Base-by-base conservation (phyloP, 768 basidiomycete genomes). In the Dioszegia aurantiaca region DNA sequence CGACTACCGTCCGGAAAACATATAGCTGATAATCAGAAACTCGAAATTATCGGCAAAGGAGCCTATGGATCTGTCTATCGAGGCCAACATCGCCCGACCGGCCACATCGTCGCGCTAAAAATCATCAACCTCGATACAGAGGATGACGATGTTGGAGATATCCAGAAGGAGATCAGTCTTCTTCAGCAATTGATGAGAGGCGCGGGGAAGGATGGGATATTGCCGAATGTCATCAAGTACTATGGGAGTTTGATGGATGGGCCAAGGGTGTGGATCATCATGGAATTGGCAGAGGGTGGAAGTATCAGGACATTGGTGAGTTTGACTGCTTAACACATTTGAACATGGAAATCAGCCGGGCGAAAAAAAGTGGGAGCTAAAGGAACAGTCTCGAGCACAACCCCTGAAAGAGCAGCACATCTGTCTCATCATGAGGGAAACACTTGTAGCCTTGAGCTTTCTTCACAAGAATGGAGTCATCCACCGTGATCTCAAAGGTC, bases 51-150 rank as follows among this genome's bases (percentile, higher is more conserved):
- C 31, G 93, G 94, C 30, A 92, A 90, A 77, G 94, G 93, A 61
- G 89, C 91, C 0, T 97, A 92, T 77, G 94, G 95, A 43, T 90
- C 90, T 9, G 94, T 99, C 14, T 90, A 93, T 80, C 90, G 87
- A 73, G 94, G 90, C 14, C 80, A 85, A 55, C 87, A 98, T 67
- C 83, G 88, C 48, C 82, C 86, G 0, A 87, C 90, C 0, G 89
- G 90, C 19, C 88, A 89, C 56, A 82, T 92, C 55, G 90, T 99
- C 31, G 95, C 93, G 17, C 85, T 98, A 79, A 99, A 99, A 80
- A 93, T 98, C 77, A 97, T 99, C 80, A 90, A 98, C 78, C 86
- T 98, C 65, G 95, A 98, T 78, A 93, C 87, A 24, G 84, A 87
- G 55, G 94, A 93, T 76, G 94, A 99, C 77, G 95, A 99, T 74